Conservation (phyloP, 1,284 basidiomycete species). For the Volvariella surrecta region DNA sequence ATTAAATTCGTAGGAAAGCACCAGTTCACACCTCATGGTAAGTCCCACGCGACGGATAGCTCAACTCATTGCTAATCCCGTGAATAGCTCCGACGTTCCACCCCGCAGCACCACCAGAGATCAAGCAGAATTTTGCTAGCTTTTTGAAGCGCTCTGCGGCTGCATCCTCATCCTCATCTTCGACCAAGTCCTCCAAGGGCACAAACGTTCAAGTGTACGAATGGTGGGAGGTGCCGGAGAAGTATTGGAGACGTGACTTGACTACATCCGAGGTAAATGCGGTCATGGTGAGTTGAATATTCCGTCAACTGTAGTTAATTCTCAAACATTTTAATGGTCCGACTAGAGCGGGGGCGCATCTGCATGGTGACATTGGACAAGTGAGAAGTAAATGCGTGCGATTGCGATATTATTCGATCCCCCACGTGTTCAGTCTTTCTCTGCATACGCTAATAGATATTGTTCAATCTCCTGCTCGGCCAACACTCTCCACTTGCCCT, state of each 20-base stretch:
- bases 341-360: conserved; percentile 69
- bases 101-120: conserved; percentile 67
- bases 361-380: conserved; percentile 24
- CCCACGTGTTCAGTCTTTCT: conserved; percentile 64
- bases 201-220: conserved; percentile 35
- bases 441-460: conserved; percentile 84
- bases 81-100: conserved; percentile 49
- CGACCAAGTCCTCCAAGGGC: conserved; percentile 7
- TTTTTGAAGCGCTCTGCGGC: conserved; percentile 46
- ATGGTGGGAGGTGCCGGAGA: conserved; percentile 75
- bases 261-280: conserved; percentile 72
- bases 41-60: background rate
- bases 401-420: background rate
- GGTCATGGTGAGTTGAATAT: conserved; percentile 52
- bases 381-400: conserved; percentile 2
- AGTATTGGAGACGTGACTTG: conserved; percentile 55
- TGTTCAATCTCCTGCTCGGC: conserved; percentile 77
- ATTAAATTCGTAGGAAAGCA: conserved; percentile 78
- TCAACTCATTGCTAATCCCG: background rate
- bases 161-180: conserved; percentile 10
- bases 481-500: conserved; percentile 81
- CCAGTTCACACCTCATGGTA: no score
- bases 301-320: conserved; percentile 3
- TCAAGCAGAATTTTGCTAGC: conserved; percentile 53
- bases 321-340: conserved; percentile 3